Percentiles rank a stretch among this genome's conserved stretches.
phyloP scores from a whole-genome alignment of 345 rosid species.

The Populus ilicifolia region DNA sequence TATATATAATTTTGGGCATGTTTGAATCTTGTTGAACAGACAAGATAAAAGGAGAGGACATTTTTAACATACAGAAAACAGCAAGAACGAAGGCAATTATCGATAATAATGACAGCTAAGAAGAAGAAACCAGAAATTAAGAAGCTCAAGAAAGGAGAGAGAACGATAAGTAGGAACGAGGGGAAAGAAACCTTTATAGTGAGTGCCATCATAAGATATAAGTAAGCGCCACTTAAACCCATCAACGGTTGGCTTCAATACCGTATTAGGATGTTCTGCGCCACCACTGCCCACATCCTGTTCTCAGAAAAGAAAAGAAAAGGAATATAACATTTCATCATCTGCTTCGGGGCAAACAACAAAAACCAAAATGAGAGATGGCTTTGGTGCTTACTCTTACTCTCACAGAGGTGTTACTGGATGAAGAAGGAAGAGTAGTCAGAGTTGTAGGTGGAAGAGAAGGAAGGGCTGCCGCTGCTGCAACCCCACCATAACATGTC shows the following conservation, averaged over 20 bases:
- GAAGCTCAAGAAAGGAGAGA: neutral
- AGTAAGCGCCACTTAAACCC: constrained; percentile 76
- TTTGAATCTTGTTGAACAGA: neutral
- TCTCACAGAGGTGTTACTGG: constrained; percentile 5
- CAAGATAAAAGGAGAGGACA: neutral
- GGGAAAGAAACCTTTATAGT: constrained; percentile 49
- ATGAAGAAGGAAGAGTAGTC: constrained; percentile 21
- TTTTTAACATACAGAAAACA: neutral
- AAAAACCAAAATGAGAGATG: neutral
- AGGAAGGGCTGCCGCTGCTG: constrained; percentile 18
- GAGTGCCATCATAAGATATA: constrained; percentile 78
- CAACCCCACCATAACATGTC: constrained; percentile 5
- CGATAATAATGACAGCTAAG: neutral
- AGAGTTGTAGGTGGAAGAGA: constrained; percentile 25
- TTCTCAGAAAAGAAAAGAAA: neutral
- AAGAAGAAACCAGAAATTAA: neutral
- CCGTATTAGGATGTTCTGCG: constrained; percentile 14
- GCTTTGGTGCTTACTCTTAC: too few species aligned
- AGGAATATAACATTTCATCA: neutral
- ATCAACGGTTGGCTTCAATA: constrained; percentile 24
- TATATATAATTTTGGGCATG: neutral
- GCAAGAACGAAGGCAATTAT: neutral
- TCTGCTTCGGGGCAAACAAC: neutral
- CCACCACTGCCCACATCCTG: constrained; percentile 15
- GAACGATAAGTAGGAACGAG: neutral